phyloP scores from a whole-genome alignment of 495 filamentous ascomycete species.

The Neurospora sp. region DNA sequence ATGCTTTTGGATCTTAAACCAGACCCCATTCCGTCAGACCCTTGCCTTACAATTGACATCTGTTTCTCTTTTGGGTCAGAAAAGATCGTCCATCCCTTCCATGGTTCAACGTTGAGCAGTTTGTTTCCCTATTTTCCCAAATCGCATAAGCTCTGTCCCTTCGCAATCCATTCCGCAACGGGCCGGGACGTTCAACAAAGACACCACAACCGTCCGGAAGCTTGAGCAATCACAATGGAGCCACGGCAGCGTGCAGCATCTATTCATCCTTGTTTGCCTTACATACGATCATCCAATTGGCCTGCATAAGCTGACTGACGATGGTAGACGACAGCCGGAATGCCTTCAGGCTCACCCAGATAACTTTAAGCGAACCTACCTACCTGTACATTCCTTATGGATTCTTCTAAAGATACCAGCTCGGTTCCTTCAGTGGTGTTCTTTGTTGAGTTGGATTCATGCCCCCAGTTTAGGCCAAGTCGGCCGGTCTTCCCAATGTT shows the following conservation, averaged over 20 bases:
- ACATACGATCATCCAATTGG: not conserved
- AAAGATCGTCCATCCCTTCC: not conserved
- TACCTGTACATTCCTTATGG: not conserved
- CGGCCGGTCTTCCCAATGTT: not conserved
- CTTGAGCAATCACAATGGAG: not conserved
- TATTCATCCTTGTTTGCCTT: not conserved
- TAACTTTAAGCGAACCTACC: not conserved
- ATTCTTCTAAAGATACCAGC: not conserved
- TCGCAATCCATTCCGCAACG: not conserved
- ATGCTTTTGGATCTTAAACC: not conserved
- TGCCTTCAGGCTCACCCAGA: not conserved
- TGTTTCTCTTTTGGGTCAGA: not conserved
- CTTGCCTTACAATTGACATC: not conserved
- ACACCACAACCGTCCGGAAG: not conserved
- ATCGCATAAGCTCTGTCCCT: not conserved
- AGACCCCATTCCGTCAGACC: not conserved
- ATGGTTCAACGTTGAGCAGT: not conserved
- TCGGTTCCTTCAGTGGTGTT: not conserved
- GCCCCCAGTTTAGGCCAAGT: not conserved
- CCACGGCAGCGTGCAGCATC: not conserved
- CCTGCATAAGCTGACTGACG: not conserved
- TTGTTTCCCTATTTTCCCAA: not conserved
- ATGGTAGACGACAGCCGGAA: not conserved
- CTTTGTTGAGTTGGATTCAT: not conserved
- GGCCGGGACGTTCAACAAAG: not conserved